These are phyloP conservation scores for Penicillium sp. DNA, from an alignment of 2,329 filamentous ascomycete species.

Conservation along the genomic window DNA sequence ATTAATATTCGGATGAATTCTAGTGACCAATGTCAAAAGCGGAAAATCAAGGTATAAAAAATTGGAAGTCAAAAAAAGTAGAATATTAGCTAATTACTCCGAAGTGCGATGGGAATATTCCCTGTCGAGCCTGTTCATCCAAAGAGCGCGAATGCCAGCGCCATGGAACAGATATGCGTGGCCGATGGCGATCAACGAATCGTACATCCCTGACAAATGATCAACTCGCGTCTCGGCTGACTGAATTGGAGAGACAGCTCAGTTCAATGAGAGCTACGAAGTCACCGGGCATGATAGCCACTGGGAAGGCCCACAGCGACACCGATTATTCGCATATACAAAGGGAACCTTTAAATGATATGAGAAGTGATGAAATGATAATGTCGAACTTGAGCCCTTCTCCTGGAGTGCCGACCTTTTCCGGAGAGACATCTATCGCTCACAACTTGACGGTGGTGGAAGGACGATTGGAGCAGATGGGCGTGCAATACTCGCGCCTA, in stretches of 20 bases:
- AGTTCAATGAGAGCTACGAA: neutral
- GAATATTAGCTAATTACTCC: neutral
- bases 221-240: constrained; percentile 9
- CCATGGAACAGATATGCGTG: constrained; percentile 20
- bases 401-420: constrained; percentile 19
- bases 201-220: no score
- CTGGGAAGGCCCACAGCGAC: no score
- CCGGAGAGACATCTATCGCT: constrained; percentile 26
- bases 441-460: constrained; percentile 27
- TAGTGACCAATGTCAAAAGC: constrained; percentile 22
- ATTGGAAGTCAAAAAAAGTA: no score
- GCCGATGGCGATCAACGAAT: constrained; percentile 10
- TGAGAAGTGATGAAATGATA: neutral
- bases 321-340: neutral
- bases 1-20: neutral
- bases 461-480: constrained; percentile 21
- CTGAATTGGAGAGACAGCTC: constrained; percentile 7
- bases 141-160: constrained; percentile 13
- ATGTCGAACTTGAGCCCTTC: neutral
- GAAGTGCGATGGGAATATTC: constrained; percentile 25
- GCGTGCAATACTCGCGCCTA: constrained; percentile 14
- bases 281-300: neutral
- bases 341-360: neutral
- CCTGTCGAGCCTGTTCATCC: constrained; percentile 20
- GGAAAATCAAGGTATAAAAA: constrained; percentile 27